These are phyloP conservation scores for Castanopsis chinensis DNA, from an alignment of 306 rosid genomes.

Conservation along the genomic window DNA sequence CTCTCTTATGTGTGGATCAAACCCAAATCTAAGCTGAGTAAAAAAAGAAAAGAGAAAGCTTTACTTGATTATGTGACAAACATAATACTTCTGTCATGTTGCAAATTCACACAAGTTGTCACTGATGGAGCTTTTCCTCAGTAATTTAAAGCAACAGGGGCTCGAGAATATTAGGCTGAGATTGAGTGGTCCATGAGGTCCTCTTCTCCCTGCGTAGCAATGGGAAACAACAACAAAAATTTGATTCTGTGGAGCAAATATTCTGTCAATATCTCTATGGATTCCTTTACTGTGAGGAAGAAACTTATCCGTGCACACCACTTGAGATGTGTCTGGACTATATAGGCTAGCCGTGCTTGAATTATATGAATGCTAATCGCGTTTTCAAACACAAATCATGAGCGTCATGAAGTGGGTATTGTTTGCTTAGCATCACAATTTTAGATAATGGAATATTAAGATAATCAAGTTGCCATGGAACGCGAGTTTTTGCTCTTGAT, in stretches of 20 bases:
- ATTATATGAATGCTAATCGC: slow-evolving; percentile 17
- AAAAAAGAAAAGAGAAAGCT: neutral
- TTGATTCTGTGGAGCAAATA: neutral
- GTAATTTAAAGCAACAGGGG: neutral
- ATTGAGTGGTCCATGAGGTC: slow-evolving; percentile 25
- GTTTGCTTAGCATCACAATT: slow-evolving; percentile 1
- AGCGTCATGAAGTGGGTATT: slow-evolving; percentile 1
- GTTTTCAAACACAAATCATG: slow-evolving; percentile 30
- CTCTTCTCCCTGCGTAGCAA: slow-evolving; percentile 19
- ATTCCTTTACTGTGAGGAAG: neutral
- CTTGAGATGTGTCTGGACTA: neutral
- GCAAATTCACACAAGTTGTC: neutral
- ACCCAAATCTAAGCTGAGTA: neutral
- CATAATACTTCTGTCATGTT: neutral
- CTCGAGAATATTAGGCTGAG: slow-evolving; percentile 19
- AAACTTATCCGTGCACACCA: neutral
- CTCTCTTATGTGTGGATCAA: slow-evolving; percentile 16
- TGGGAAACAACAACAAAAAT: slow-evolving; percentile 6
- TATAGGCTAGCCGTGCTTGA: too few species aligned
- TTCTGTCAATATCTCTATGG: neutral
- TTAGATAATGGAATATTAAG: neutral
- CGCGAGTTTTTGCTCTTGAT: neutral
- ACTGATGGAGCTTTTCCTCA: neutral
- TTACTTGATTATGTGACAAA: too few species aligned
- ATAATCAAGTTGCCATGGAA: neutral